Conservation (phyloP, 2,329 filamentous ascomycete genomes). For the Beauveria sp. region DNA sequence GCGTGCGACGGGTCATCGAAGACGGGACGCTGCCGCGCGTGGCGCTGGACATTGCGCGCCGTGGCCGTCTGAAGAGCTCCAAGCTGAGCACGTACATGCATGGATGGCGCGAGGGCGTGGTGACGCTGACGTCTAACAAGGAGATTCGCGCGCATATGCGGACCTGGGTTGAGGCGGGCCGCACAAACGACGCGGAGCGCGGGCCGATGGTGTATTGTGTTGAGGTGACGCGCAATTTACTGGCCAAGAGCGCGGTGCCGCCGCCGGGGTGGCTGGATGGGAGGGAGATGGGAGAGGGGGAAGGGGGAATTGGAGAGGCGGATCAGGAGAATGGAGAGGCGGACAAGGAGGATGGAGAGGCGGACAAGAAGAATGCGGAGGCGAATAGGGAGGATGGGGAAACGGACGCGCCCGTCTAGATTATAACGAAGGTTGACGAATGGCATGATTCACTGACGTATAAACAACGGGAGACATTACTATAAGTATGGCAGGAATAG, state of each 20-base stretch:
- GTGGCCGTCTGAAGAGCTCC: slow-evolving; percentile 26
- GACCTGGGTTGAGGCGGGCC: slow-evolving; percentile 26
- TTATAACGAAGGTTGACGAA: too few species aligned
- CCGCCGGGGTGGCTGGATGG: neutral
- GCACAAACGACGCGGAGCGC: slow-evolving; percentile 20
- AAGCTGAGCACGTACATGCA: slow-evolving; percentile 33
- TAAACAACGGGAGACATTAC: neutral
- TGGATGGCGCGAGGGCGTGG: slow-evolving; percentile 27
- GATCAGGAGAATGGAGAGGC: too few species aligned
- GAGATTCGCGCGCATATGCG: slow-evolving; percentile 29
- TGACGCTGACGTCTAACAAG: slow-evolving; percentile 33
- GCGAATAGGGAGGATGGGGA: too few species aligned
- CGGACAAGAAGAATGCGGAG: too few species aligned
- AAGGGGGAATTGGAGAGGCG: too few species aligned
- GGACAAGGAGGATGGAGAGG: too few species aligned
- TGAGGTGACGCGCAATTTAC: slow-evolving; percentile 28
- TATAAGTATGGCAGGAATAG: neutral
- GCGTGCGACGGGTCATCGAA: slow-evolving; percentile 17
- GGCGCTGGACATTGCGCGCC: slow-evolving; percentile 25
- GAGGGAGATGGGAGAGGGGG: too few species aligned
- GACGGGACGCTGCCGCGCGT: slow-evolving; percentile 23
- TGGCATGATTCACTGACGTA: too few species aligned
- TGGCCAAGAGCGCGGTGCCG: slow-evolving; percentile 25
- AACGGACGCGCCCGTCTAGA: too few species aligned
- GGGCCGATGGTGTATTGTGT: slow-evolving; percentile 27